Conservation (phyloP, 345 rosid species). For the Citrus medica region DNA sequence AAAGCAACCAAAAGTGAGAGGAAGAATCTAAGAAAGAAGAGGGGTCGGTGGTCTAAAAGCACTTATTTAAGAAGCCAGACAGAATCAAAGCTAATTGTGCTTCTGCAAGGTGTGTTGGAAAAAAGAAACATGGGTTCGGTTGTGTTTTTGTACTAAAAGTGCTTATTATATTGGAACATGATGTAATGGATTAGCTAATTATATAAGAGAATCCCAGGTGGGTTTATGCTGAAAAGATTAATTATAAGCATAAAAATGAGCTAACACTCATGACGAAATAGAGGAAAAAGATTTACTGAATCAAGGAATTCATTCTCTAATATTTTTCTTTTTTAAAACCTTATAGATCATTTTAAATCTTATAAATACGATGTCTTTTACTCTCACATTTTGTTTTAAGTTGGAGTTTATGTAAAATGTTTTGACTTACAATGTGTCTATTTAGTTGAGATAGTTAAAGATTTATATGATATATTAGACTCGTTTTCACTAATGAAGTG, state of each 20-base stretch:
- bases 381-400: not conserved
- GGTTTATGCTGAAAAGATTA: not conserved
- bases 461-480: too few relatives aligned
- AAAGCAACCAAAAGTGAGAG: not conserved
- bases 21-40: conserved; percentile 19
- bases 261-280: not conserved
- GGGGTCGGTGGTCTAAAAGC: conserved; percentile 10
- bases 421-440: not conserved
- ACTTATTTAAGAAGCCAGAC: not conserved
- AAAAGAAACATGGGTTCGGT: not conserved
- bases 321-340: not conserved
- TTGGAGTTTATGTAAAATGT: not conserved
- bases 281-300: not conserved
- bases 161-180: not conserved
- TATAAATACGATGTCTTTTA: not conserved
- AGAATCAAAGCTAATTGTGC: too few relatives aligned
- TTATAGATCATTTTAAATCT: too few relatives aligned
- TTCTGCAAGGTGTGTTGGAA: not conserved
- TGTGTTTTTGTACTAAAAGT: not conserved
- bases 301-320: not conserved
- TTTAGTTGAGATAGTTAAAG: too few relatives aligned
- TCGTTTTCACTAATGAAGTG: too few relatives aligned
- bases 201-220: conserved; percentile 6
- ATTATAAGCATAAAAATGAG: not conserved
- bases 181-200: conserved; percentile 3